Conservation (phyloP, 441 rosid species). For the Syzygium malaccense region DNA sequence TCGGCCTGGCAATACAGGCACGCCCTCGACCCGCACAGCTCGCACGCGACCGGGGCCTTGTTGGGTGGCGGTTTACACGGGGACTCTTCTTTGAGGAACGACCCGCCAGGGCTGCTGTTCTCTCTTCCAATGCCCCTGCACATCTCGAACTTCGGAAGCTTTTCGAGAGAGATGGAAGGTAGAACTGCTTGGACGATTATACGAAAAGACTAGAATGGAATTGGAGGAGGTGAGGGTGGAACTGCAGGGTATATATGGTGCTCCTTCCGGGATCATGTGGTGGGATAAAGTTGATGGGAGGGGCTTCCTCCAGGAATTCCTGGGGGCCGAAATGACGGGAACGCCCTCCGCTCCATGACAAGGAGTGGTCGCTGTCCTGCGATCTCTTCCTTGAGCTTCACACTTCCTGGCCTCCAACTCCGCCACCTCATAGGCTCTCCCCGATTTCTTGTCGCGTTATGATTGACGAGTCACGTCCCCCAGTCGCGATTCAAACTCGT, state of each 20-base stretch:
- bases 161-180: neutral
- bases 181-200: neutral
- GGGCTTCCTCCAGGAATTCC: neutral
- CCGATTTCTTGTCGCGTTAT: neutral
- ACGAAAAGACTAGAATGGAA: neutral
- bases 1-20: constrained; percentile 75
- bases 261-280: neutral
- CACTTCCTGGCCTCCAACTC: neutral
- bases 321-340: neutral
- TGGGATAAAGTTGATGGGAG: neutral
- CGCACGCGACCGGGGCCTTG: constrained; percentile 27
- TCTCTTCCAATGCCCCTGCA: constrained; percentile 37
- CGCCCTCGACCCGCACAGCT: constrained; percentile 55
- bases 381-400: neutral
- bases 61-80: neutral
- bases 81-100: neutral
- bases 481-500: neutral
- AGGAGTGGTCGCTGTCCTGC: neutral
- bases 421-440: neutral
- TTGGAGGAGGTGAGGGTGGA: neutral
- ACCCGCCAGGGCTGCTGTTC: neutral
- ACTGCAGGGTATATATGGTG: neutral
- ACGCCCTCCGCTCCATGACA: neutral
- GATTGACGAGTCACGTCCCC: neutral
- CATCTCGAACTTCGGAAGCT: constrained; percentile 23